Conservation (phyloP, 108 stramenopile genomes). For the Cyclotella baltica region DNA sequence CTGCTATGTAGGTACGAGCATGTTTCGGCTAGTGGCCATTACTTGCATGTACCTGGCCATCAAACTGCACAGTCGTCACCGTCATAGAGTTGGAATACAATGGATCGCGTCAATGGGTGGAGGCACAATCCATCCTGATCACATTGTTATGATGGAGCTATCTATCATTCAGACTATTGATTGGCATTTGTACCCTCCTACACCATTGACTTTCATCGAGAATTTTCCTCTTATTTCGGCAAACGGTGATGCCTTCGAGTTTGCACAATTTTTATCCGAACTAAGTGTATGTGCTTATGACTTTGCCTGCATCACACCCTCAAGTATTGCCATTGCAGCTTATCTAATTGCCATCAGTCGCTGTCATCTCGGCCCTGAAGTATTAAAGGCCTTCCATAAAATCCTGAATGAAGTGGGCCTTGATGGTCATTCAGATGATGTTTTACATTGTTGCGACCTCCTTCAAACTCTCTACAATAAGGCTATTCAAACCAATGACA, state of each 20-base stretch:
- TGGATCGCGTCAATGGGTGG: constrained; percentile 34
- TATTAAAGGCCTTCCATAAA: not conserved
- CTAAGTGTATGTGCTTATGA: constrained; percentile 40
- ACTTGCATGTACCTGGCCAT: constrained; percentile 43
- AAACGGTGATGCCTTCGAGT: constrained; percentile 20
- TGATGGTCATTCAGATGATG: constrained; percentile 15
- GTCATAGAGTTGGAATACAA: constrained; percentile 20
- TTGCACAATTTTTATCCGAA: constrained; percentile 41
- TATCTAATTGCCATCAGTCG: constrained; percentile 28
- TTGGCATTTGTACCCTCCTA: constrained; percentile 43
- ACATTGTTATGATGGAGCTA: constrained; percentile 40
- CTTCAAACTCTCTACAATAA: constrained; percentile 25
- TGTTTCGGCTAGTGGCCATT: constrained; percentile 43
- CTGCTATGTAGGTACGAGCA: constrained; percentile 23
- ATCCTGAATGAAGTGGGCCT: not conserved
- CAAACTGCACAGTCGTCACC: constrained; percentile 42
- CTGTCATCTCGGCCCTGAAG: constrained; percentile 12
- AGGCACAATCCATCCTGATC: constrained; percentile 19
- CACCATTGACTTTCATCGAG: constrained; percentile 32
- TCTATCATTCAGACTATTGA: constrained; percentile 20
- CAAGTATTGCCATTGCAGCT: constrained; percentile 46
- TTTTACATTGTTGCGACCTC: constrained; percentile 10
- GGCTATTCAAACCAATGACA: constrained; percentile 9
- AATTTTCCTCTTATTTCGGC: constrained; percentile 37
- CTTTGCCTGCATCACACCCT: constrained; percentile 25